A percentile compares a stretch with the other conserved stretches of the same genome.
Conservation (phyloP, 2,329 filamentous ascomycete genomes). For the Botrytis elliptica region DNA sequence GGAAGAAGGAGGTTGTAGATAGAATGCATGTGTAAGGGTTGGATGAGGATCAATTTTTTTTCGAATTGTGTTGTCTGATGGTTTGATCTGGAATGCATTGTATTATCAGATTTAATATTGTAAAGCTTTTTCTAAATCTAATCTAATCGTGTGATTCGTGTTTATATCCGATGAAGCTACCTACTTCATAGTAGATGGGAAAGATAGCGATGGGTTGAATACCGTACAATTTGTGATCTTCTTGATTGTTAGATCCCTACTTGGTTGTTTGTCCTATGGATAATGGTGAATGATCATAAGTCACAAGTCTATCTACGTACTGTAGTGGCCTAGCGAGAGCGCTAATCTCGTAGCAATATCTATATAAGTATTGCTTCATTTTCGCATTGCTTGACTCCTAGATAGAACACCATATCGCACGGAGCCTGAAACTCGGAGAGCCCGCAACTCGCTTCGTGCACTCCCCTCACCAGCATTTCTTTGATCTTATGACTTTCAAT, state of each 20-base stretch:
- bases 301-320: neutral
- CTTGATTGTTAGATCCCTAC: neutral
- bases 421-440: no score
- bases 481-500: no score
- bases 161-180: neutral
- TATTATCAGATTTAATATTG: no score
- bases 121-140: no score
- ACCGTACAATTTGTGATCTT: no score
- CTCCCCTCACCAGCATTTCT: no score
- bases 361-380: neutral
- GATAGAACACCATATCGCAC: neutral
- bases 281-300: neutral
- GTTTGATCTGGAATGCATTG: neutral
- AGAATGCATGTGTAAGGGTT: neutral
- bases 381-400: neutral
- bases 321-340: neutral
- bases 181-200: neutral
- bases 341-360: neutral
- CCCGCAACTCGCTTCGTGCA: no score
- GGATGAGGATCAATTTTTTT: neutral
- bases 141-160: neutral
- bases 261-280: neutral
- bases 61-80: fast-evolving
- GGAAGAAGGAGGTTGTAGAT: neutral
- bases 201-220: neutral